These are phyloP conservation scores for Penicillium fimorum DNA, from an alignment of 495 filamentous ascomycete genomes.

Conservation along the genomic window DNA sequence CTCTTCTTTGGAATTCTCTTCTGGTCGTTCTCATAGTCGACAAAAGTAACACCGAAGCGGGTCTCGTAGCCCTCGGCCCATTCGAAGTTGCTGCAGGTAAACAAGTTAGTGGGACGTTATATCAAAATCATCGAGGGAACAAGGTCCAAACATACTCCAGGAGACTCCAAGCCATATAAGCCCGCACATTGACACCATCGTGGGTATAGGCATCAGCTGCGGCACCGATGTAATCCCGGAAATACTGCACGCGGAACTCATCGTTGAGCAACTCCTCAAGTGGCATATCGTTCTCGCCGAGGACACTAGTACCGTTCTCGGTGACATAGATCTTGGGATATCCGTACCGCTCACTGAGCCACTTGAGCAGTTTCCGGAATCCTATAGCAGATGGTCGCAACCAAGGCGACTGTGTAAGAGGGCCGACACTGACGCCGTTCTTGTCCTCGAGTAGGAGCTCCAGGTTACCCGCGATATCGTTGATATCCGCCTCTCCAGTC, in stretches of 20 bases:
- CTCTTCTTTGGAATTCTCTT: constrained; percentile 78
- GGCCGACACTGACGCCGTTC: constrained; percentile 64
- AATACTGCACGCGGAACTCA: constrained; percentile 74
- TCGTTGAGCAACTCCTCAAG: constrained; percentile 68
- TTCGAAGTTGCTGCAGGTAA: constrained; percentile 48
- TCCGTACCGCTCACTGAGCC: constrained; percentile 74
- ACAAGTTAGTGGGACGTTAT: constrained; percentile 14
- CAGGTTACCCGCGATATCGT: constrained; percentile 71
- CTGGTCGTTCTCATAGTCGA: constrained; percentile 72
- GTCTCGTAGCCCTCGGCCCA: constrained; percentile 81
- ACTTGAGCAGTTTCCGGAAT: constrained; percentile 73
- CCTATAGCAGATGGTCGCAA: constrained; percentile 67
- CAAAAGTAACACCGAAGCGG: constrained; percentile 75
- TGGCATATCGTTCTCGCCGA: constrained; percentile 73
- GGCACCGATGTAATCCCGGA: constrained; percentile 67
- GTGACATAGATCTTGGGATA: constrained; percentile 77
- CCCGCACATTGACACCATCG: constrained; percentile 69
- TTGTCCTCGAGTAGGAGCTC: constrained; percentile 67
- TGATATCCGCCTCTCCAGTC: constrained; percentile 51
- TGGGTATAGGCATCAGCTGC: constrained; percentile 64
- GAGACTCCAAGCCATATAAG: constrained; percentile 78
- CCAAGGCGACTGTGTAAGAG: constrained; percentile 75
- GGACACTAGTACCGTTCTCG: constrained; percentile 76
- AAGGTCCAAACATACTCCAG: constrained; percentile 56
- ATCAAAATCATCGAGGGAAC: not conserved